Base-by-base conservation (phyloP, 2,329 filamentous ascomycete species). In the Neocatenulostroma microsporum region DNA sequence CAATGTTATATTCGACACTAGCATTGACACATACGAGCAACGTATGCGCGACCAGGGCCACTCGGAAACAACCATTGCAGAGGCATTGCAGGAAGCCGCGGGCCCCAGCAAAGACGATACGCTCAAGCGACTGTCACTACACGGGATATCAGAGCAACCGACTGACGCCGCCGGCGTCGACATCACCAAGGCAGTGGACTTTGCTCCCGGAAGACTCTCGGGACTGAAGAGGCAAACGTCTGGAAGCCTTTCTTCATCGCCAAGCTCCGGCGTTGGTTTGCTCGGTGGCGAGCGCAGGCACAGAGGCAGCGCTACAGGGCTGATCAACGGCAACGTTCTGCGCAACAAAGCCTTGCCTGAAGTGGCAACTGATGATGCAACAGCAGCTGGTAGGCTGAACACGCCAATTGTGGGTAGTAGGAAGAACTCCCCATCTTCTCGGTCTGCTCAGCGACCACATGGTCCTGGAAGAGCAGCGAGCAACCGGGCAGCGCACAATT, bases 1-100 rank as follows among this genome's bases (percentile, higher is more conserved):
- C 55, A 96, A 85, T 0, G 81, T 98, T 2, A 82, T 96, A 55
- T 96, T 96, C 53, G 87, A 95, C 48, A 86, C 88, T 37, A 75
- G 77, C 25, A 72, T 71, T 26, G 67, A 76, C 7, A 62, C 77
- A 8, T 63, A 68, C 27, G 61, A 65, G 40, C 42, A 57, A 36
- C 46, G 47, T 5, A 39, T 47, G 43, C 56, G 42, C 41, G 53
- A 18, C 51, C 64, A 42, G 48, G 54, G 27, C 61, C 37, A 59
- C 40, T 49, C 58, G 36, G 50, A 57, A 37, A 46, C 47, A 14
- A 94, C 87, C 0, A 91, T 96, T 47, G 78, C 84, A 3, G 89
- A 96, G 61, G 91, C 91, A 5, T 68, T 96, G 12, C 69, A 94
- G 20, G 91, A 96, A 60, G 91, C 91, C 5, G 31, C 34, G 21